phyloP scores from a whole-genome alignment of 371 early-diverging fungal species.

The Saksenaea vasiformis region DNA sequence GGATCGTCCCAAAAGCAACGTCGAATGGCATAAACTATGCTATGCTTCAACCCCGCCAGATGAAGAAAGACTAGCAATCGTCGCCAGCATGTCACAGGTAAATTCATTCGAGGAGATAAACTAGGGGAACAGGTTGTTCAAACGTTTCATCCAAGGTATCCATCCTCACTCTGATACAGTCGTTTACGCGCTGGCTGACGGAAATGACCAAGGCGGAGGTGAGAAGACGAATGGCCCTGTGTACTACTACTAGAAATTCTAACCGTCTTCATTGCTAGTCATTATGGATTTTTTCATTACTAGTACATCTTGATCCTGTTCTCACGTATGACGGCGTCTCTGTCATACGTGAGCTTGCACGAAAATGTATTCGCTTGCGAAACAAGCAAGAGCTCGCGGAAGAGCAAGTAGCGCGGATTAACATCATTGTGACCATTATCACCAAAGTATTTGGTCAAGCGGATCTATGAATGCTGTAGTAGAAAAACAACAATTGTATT shows the following conservation, averaged over 20 bases:
- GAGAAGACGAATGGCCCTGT: background rate
- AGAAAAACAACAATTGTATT: background rate
- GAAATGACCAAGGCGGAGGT: conserved; percentile 20
- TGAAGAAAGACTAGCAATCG: background rate
- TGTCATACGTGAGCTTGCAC: conserved; percentile 32
- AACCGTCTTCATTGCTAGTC: conserved; percentile 17
- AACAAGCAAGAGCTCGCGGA: conserved; percentile 2
- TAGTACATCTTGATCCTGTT: conserved; percentile 46
- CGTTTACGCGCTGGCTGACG: conserved; percentile 34
- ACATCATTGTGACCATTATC: conserved; percentile 45
- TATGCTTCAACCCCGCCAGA: conserved; percentile 7
- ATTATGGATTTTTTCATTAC: conserved; percentile 31
- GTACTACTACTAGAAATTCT: background rate
- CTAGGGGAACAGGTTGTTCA: background rate
- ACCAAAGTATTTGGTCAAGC: conserved; percentile 37
- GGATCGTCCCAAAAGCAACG: background rate
- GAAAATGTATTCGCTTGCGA: conserved; percentile 36
- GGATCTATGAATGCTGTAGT: conserved; percentile 25
- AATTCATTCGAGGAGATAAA: background rate
- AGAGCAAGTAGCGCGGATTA: conserved; percentile 25
- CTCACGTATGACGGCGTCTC: conserved; percentile 37
- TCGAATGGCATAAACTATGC: conserved; percentile 17
- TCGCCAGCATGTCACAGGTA: conserved; percentile 28
- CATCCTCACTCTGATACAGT: conserved; percentile 21
- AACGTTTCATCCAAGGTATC: background rate